Evolutionary conservation across 108 stramenopile species (phyloP), one percentile per base, ranked within the genome.

Genomic region (Skeletonema grethae): DNA sequence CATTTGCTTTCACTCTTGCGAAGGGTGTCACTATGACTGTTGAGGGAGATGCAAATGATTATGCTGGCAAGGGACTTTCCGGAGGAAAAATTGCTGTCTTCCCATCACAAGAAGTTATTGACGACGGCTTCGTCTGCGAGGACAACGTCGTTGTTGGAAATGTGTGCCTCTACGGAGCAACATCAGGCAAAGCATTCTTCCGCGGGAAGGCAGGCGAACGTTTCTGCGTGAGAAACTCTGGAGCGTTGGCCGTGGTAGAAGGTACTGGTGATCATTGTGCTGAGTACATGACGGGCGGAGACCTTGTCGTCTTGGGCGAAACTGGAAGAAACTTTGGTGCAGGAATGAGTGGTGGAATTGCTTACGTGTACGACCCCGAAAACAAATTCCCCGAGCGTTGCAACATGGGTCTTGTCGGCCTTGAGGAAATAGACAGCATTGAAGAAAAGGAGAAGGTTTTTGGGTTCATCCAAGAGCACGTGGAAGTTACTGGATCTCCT

Each of bases 281-380:
- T 57, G 98, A 99, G 86, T 99, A 99, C 90, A 99, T 99, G 98
- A 99, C 98, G 28, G 97, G 97, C 50, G 97, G 97, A 61, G 67
- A 86, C 43, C 86, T 98, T 60, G 95, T 98, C 18, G 90, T 93
- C 57, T 86, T 98, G 46, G 98, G 97, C 45, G 84, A 88, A 32
- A 97, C 97, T 15, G 98, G 98, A 53, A 89, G 97, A 61, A 99
- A 99, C 89, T 97, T 97, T 79, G 97, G 94, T 70, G 98, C 98
- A 28, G 98, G 98, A 65, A 99, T 99, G 97, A 95, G 92, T 84
- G 97, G 97, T 28, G 98, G 98, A 30, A 85, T 96, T 71, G 97
- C 97, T 2, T 99, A 97, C 84, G 80, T 98, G 35, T 98, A 97
- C 73, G 97, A 99, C 72, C 97, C 96, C 11, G 81, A 97, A 18